Evolutionary conservation across 2,329 filamentous ascomycete species (phyloP).

Genomic region (Sporothrix phasma): DNA sequence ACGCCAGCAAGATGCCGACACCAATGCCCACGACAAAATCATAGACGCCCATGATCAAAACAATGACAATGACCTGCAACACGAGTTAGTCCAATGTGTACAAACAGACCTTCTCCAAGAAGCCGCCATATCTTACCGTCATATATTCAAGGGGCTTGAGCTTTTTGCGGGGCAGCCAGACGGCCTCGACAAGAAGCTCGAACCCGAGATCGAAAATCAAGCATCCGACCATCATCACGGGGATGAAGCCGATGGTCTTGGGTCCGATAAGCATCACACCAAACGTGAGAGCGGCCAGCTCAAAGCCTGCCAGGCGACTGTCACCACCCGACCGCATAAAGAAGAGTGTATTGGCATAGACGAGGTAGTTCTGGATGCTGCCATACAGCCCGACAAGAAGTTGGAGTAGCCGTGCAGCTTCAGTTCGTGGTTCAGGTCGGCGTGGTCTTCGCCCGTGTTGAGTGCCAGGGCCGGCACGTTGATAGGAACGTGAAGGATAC

Average conservation of each 20-base stretch:
- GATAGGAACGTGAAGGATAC: constrained; percentile 92
- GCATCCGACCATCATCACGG: constrained; percentile 91
- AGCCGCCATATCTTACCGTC: constrained; percentile 58
- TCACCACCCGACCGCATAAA: constrained; percentile 91
- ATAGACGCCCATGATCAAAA: constrained; percentile 90
- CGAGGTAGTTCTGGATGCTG: constrained; percentile 92
- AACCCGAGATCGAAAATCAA: constrained; percentile 93
- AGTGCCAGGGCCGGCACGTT: constrained; percentile 91
- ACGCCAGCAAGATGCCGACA: constrained; percentile 82
- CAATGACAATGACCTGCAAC: constrained; percentile 64
- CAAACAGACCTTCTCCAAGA: no score
- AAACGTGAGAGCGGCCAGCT: constrained; percentile 72
- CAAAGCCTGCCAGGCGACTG: constrained; percentile 71
- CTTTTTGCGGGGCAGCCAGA: constrained; percentile 82
- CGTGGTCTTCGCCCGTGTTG: constrained; percentile 82
- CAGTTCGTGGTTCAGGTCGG: constrained; percentile 82
- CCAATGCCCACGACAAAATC: constrained; percentile 95
- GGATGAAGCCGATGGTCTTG: constrained; percentile 83
- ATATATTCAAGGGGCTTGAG: constrained; percentile 79
- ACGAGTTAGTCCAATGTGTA: neutral
- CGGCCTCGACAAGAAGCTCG: constrained; percentile 77
- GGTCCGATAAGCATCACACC: constrained; percentile 79
- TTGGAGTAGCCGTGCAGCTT: constrained; percentile 92
- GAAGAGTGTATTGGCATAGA: constrained; percentile 95
- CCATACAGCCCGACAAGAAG: constrained; percentile 71